phyloP scores from a whole-genome alignment of 2,329 filamentous ascomycete species.

The Aureobasidium uvarum region DNA sequence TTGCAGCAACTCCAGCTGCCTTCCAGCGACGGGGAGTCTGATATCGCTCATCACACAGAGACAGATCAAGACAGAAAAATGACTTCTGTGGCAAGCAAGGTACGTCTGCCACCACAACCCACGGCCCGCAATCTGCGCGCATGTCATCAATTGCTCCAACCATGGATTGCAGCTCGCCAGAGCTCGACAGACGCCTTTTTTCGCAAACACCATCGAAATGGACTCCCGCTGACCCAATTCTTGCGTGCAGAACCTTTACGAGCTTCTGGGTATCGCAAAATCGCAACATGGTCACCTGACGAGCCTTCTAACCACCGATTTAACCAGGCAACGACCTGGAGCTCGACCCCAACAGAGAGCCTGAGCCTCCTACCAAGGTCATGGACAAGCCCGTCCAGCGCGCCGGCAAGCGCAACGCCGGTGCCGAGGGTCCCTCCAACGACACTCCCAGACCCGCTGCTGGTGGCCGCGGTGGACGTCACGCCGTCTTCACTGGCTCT shows the following conservation, averaged over 20 bases:
- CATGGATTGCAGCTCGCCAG: conserved; percentile 2
- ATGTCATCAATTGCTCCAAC: background rate
- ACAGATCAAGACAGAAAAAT: conserved; percentile 25
- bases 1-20: background rate
- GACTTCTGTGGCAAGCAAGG: conserved; percentile 27
- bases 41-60: conserved; percentile 23
- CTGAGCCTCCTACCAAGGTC: conserved; percentile 78
- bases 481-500: conserved; percentile 67
- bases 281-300: conserved; percentile 21
- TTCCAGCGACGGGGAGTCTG: conserved; percentile 25
- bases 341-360: conserved; percentile 65
- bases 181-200: conserved; percentile 7
- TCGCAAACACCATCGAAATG: background rate
- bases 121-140: background rate
- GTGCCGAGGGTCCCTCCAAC: conserved; percentile 63
- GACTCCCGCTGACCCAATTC: conserved; percentile 25
- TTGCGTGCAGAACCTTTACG: conserved; percentile 79
- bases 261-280: conserved; percentile 79
- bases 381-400: conserved; percentile 79
- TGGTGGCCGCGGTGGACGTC: conserved; percentile 51
- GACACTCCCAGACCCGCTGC: conserved; percentile 41
- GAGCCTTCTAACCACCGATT: conserved; percentile 29
- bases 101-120: conserved; percentile 9
- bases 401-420: conserved; percentile 82
- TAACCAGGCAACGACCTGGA: conserved; percentile 65